Percentiles rank a stretch among this genome's conserved stretches.
phyloP scores from a whole-genome alignment of 2,329 filamentous ascomycete genomes.

The Colletotrichum phormii region DNA sequence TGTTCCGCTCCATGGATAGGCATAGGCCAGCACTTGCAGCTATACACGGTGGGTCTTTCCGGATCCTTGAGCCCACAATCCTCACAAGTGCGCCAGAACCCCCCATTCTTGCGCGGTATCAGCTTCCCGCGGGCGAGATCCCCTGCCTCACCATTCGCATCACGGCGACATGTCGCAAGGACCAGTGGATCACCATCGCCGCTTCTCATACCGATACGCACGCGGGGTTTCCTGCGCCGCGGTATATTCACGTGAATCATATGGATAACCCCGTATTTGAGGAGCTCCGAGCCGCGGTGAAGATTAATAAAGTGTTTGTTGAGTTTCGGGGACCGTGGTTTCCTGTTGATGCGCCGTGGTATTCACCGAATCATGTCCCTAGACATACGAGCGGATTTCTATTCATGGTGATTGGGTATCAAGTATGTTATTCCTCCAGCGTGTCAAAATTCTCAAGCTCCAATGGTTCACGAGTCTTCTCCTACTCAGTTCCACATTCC shows the following conservation, averaged over 20 bases:
- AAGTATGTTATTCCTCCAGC: background rate
- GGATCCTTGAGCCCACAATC: background rate
- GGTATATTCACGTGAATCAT: background rate
- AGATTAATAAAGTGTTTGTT: background rate
- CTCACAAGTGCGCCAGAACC: conserved; percentile 6
- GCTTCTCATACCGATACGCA: background rate
- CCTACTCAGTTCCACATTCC: too few relatives aligned
- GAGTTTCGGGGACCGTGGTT: background rate
- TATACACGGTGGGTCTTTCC: background rate
- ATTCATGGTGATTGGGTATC: background rate
- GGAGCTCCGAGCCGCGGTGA: background rate
- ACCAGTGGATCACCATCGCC: background rate
- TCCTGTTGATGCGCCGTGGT: background rate
- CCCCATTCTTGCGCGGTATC: background rate
- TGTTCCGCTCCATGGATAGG: background rate
- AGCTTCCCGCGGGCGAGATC: background rate
- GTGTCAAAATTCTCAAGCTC: too few relatives aligned
- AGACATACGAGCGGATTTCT: background rate
- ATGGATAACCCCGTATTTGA: background rate
- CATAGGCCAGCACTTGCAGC: background rate
- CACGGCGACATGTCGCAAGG: background rate
- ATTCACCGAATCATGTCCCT: background rate
- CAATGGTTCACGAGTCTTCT: too few relatives aligned
- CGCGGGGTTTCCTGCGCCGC: background rate
- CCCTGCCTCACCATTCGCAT: background rate